Evolutionary conservation across 768 basidiomycete genomes (phyloP).

Genomic region (Amanita inopinata): DNA sequence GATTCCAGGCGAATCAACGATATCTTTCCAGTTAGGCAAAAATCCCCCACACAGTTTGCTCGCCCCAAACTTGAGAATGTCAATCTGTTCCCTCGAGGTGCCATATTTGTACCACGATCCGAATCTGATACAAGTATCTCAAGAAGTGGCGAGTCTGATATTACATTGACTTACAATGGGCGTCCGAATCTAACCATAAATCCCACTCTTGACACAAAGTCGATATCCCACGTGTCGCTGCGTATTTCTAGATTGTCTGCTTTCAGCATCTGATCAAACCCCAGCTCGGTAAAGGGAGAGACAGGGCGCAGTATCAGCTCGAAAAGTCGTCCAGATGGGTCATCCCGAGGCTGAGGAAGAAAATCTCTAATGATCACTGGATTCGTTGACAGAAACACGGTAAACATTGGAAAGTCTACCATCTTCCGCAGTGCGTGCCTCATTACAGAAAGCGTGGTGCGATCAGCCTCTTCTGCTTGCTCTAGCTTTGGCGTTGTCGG

Average conservation of each 20-base stretch:
- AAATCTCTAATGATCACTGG: conserved; percentile 14
- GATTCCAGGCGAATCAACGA: not conserved
- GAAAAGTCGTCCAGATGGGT: not conserved
- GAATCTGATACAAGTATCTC: conserved; percentile 9
- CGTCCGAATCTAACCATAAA: conserved; percentile 17
- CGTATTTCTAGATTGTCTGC: conserved; percentile 8
- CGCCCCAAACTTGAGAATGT: not conserved
- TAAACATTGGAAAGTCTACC: conserved; percentile 11
- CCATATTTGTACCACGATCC: not conserved
- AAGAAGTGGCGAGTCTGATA: not conserved
- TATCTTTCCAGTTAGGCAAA: not conserved
- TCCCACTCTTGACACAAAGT: conserved; percentile 11
- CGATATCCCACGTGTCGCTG: conserved; percentile 6
- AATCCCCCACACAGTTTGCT: not conserved
- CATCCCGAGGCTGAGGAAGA: conserved; percentile 7
- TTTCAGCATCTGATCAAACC: conserved; percentile 19
- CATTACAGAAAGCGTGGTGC: conserved; percentile 9
- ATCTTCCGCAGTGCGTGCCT: conserved; percentile 8
- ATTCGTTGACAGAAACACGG: conserved; percentile 17
- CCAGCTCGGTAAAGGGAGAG: conserved; percentile 14
- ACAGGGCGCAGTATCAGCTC: not conserved
- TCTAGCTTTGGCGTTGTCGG: not conserved
- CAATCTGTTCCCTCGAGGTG: not conserved
- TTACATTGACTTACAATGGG: conserved; percentile 17
- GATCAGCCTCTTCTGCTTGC: too few species aligned